phyloP scores from a whole-genome alignment of 2,329 filamentous ascomycete species.

The Colletotrichum abscissum region DNA sequence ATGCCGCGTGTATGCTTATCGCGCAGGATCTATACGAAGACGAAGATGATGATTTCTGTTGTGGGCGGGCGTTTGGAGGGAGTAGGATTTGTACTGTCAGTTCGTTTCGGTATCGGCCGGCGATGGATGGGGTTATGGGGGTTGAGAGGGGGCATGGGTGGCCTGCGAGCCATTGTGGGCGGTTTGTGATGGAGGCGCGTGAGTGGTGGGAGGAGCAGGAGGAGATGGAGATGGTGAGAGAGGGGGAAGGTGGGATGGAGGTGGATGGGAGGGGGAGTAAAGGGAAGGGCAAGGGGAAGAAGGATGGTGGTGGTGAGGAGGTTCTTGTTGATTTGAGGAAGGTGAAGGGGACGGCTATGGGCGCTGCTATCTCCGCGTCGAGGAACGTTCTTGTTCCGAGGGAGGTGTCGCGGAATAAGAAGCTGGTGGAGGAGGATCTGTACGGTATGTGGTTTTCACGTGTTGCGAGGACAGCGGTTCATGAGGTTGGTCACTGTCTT shows the following conservation, averaged over 20 bases:
- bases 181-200: slow-evolving; percentile 57
- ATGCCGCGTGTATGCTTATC: slow-evolving; percentile 66
- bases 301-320: not conserved
- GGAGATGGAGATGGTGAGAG: slow-evolving; percentile 51
- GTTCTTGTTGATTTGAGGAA: not conserved
- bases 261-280: not conserved
- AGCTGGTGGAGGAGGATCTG: slow-evolving; percentile 38
- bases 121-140: slow-evolving; percentile 50
- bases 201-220: slow-evolving; percentile 46
- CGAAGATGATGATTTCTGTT: slow-evolving; percentile 75
- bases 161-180: slow-evolving; percentile 71
- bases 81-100: slow-evolving; percentile 71
- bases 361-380: slow-evolving; percentile 47
- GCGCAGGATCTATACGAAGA: slow-evolving; percentile 74
- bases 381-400: slow-evolving; percentile 36
- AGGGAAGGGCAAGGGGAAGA: not conserved
- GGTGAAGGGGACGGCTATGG: slow-evolving; percentile 42
- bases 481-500: slow-evolving; percentile 77
- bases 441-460: slow-evolving; percentile 67
- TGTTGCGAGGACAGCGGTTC: slow-evolving; percentile 67
- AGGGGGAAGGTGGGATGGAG: not conserved
- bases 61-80: slow-evolving; percentile 73
- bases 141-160: slow-evolving; percentile 66
- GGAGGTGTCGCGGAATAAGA: slow-evolving; percentile 20
- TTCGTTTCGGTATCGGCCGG: slow-evolving; percentile 68